phyloP scores from a whole-genome alignment of 2,329 filamentous ascomycete species.

The Fusarium sacchari region DNA sequence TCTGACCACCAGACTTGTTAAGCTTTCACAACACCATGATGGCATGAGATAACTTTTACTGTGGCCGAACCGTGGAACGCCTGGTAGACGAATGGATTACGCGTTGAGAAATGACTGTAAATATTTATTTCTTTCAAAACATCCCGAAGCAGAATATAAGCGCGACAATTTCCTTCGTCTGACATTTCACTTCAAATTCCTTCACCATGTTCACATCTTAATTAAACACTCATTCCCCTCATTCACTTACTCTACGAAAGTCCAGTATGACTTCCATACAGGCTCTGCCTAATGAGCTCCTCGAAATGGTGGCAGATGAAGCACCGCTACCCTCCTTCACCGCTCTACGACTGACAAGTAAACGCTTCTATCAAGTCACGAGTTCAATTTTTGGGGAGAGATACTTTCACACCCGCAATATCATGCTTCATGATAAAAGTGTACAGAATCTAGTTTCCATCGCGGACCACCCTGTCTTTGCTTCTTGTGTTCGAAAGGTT shows the following conservation, averaged over 20 bases:
- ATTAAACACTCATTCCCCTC: not conserved
- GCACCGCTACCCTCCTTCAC: not conserved
- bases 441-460: not conserved
- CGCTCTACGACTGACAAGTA: not conserved
- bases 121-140: not conserved
- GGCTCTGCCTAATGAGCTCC: not conserved
- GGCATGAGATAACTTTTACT: not conserved
- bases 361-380: not conserved
- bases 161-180: not conserved
- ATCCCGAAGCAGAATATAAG: not conserved
- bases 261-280: not conserved
- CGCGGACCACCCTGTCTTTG: not conserved
- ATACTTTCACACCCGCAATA: not conserved
- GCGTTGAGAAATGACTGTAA: too few relatives aligned
- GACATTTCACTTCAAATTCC: not conserved
- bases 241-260: not conserved
- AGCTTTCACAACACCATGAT: not conserved
- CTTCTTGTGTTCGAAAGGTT: not conserved
- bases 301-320: not conserved
- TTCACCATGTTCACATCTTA: not conserved
- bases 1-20: too few relatives aligned
- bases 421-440: not conserved
- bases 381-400: not conserved
- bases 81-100: not conserved
- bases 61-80: rapidly evolving